Evolutionary conservation across 139 green algal species (phyloP).

Genomic region (Micromonas pusilla): DNA sequence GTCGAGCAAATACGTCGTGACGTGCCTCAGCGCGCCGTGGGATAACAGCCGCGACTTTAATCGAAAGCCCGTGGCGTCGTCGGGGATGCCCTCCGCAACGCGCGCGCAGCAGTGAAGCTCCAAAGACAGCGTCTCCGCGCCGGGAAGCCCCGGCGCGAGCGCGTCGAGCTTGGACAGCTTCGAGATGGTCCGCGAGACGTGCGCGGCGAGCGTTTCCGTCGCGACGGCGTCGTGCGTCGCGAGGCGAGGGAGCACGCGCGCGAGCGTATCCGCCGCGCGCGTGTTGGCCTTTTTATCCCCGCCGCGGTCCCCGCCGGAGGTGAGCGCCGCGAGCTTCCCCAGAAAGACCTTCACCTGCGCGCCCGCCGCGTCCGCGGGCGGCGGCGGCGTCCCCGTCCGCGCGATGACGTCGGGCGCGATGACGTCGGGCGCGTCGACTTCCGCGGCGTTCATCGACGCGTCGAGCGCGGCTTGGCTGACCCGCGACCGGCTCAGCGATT

Average conservation of each 20-base stretch:
- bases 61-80: background rate
- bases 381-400: background rate
- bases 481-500: no score
- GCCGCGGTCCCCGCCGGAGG: background rate
- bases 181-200: slow-evolving; percentile 40
- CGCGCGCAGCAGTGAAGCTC: slow-evolving; percentile 41
- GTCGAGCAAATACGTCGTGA: slow-evolving; percentile 39
- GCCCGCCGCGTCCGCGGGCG: slow-evolving; percentile 22
- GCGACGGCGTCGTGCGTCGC: slow-evolving; percentile 43
- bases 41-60: slow-evolving; percentile 45
- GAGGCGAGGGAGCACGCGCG: slow-evolving; percentile 49
- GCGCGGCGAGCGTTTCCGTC: slow-evolving; percentile 46
- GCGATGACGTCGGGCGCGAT: slow-evolving; percentile 22
- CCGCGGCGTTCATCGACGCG: slow-evolving; percentile 33
- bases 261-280: slow-evolving; percentile 38
- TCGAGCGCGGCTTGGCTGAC: no score
- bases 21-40: slow-evolving; percentile 27
- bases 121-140: slow-evolving; percentile 28
- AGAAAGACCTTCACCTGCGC: slow-evolving; percentile 37
- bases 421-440: slow-evolving; percentile 30
- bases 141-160: slow-evolving; percentile 20
- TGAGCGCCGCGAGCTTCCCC: slow-evolving; percentile 31
- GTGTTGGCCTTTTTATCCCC: background rate
- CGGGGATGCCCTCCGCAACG: slow-evolving; percentile 31
- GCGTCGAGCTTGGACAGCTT: slow-evolving; percentile 30